Base-by-base conservation (phyloP, 495 filamentous ascomycete genomes). In the Aspergillus sparsus region DNA sequence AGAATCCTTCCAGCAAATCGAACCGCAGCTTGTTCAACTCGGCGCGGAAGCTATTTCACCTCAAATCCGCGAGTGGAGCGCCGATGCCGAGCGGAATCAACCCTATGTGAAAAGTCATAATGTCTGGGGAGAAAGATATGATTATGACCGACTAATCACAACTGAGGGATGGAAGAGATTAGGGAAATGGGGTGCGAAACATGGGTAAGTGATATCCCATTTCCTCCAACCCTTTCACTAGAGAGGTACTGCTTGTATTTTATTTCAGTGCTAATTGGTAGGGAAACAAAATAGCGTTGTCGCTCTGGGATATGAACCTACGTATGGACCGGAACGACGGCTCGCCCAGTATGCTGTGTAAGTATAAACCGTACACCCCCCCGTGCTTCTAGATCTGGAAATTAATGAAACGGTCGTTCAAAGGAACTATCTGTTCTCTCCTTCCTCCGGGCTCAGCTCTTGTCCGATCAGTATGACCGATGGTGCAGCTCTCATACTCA, bases 381-480 rank as follows among this genome's bases (percentile, higher is more conserved):
- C 35, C 16, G 2, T 18, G 7, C 10, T 9, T 21, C 13, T 27
- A 21, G 37, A 1, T 33, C 7, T 16, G 5, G n/a, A 6, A 27
- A 9, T 8, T 13, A 7, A 13, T 7, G 27, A 32, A 7, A 41
- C n/a, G n/a, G 11, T 11, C 18, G 6, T 49, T 46, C 27, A 16
- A 21, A 57, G 87, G 61, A 80, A 84, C 61, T 88, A 90, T 62
- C 69, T 91, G 9, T 89, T 86, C 75, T 76, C 82, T 13, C 82
- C 77, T 6, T 87, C 85, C 12, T 84, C 79, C 15, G 85, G 81
- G 0, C 78, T 82, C 45, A 85, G 85, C 5, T 83, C 83, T 13
- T 91, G 89, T 66, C 88, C 88, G 0, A 83, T 81, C 42, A 83
- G 82, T 21, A 91, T 90, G 88, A 82, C 82, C 10, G 88, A 91